These are phyloP conservation scores for Ophiocordyceps sinensis DNA, from an alignment of 2,329 filamentous ascomycete species.

Conservation along the genomic window DNA sequence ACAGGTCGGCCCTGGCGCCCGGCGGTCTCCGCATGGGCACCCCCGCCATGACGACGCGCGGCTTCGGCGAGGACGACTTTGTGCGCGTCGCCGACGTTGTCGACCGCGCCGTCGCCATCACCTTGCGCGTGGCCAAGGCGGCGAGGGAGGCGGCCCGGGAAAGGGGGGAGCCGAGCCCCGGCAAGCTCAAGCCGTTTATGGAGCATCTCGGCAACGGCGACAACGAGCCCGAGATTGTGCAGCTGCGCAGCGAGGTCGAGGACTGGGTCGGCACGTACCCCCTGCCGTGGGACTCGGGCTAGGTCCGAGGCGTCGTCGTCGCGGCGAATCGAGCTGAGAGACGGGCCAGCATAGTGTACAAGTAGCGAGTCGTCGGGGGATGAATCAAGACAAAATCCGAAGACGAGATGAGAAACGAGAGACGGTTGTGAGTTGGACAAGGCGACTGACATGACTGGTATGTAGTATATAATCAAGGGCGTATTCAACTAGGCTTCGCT, in stretches of 20 bases:
- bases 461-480: too few relatives aligned
- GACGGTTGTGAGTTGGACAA: too few relatives aligned
- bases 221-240: slow-evolving; percentile 54
- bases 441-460: too few relatives aligned
- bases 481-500: too few relatives aligned
- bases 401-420: too few relatives aligned
- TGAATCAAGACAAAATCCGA: too few relatives aligned
- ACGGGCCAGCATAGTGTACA: too few relatives aligned
- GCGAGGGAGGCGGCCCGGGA: slow-evolving; percentile 55
- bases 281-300: slow-evolving; percentile 45
- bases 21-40: slow-evolving; percentile 90
- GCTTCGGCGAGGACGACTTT: slow-evolving; percentile 84
- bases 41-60: slow-evolving; percentile 93
- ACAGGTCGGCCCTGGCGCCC: slow-evolving; percentile 84
- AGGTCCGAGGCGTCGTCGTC: too few relatives aligned
- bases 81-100: slow-evolving; percentile 73
- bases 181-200: slow-evolving; percentile 51
- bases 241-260: slow-evolving; percentile 59
- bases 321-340: too few relatives aligned
- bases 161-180: slow-evolving; percentile 49
- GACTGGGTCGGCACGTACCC: slow-evolving; percentile 66
- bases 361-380: too few relatives aligned
- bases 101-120: slow-evolving; percentile 67
- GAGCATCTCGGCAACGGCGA: slow-evolving; percentile 55
- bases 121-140: slow-evolving; percentile 59